Conservation (phyloP, 148 eudicot species). For the Dysphania ambrosioides region DNA sequence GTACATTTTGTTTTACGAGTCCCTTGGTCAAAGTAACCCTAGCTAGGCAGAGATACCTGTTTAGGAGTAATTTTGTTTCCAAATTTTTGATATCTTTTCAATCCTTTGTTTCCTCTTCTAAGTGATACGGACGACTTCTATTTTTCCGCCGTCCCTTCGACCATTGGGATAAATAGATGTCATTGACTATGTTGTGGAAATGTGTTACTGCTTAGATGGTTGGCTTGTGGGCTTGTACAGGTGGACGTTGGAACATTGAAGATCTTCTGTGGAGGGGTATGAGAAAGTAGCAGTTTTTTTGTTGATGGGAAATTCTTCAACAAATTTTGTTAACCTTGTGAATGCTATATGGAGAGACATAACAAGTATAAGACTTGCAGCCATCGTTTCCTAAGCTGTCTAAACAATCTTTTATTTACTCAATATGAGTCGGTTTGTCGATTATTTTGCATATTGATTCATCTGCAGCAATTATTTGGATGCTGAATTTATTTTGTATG, state of each 20-base stretch:
- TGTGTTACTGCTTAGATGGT: conserved; percentile 28
- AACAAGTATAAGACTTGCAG: conserved; percentile 5
- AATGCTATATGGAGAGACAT: not conserved
- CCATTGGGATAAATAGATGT: conserved; percentile 5
- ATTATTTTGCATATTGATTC: not conserved
- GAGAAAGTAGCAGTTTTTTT: conserved; percentile 17
- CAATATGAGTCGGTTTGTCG: not conserved
- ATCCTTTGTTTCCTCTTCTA: conserved; percentile 1
- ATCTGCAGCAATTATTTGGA: too few relatives aligned
- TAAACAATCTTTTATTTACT: not conserved
- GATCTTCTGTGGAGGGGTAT: not conserved
- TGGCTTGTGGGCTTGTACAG: conserved; percentile 32
- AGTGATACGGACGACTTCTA: too few relatives aligned
- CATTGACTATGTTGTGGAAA: conserved; percentile 17
- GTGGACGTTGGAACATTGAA: conserved; percentile 4
- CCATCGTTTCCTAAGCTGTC: conserved; percentile 14
- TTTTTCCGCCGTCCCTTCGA: too few relatives aligned
- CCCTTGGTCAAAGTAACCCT: conserved; percentile 39
- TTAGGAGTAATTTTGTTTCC: conserved; percentile 12
- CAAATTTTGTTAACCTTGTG: conserved; percentile 1
- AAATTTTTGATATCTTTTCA: conserved; percentile 22
- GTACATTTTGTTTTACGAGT: conserved; percentile 79
- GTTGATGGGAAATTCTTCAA: conserved; percentile 14
- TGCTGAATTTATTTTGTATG: too few relatives aligned
- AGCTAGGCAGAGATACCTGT: conserved; percentile 31